A percentile compares a stretch with the other conserved stretches of the same genome.
Conservation (phyloP, 2,329 filamentous ascomycete species). For the Pyricularia grisea region DNA sequence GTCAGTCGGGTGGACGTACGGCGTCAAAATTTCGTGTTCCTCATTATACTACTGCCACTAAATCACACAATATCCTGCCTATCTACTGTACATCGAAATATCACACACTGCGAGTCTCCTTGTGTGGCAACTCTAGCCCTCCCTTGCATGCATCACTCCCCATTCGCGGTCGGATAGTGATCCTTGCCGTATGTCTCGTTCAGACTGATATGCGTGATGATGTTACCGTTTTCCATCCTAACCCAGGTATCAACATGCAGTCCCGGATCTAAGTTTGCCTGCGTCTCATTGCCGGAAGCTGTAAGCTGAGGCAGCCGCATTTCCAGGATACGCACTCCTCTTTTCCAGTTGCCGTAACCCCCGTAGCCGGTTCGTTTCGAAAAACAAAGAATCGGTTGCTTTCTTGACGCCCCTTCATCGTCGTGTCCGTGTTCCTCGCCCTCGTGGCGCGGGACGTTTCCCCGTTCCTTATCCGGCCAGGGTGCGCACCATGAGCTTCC, state of each 20-base stretch:
- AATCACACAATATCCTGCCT: background rate
- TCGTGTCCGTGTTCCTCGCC: slow-evolving; percentile 23
- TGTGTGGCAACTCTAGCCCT: background rate
- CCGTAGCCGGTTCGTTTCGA: slow-evolving; percentile 10
- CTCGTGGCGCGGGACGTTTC: slow-evolving; percentile 26
- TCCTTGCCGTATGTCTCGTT: slow-evolving; percentile 11
- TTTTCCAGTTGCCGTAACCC: slow-evolving; percentile 9
- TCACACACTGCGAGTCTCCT: background rate
- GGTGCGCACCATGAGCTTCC: slow-evolving; percentile 33
- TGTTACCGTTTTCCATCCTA: slow-evolving; percentile 8
- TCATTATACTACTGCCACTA: background rate
- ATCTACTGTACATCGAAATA: background rate
- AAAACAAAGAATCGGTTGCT: slow-evolving; percentile 33
- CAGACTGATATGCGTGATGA: slow-evolving; percentile 8
- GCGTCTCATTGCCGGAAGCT: background rate
- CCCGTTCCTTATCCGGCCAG: slow-evolving; percentile 13
- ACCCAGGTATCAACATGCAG: slow-evolving; percentile 10
- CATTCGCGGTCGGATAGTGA: slow-evolving; percentile 4
- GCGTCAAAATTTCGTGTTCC: background rate
- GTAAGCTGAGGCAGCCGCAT: slow-evolving; percentile 6
- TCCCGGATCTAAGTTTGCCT: background rate
- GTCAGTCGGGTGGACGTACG: background rate
- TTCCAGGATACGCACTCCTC: slow-evolving; percentile 10
- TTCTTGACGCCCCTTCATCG: background rate
- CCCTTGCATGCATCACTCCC: background rate